Base-by-base conservation (phyloP, 129 eudicot genomes). In the Kitagawia praeruptora region DNA sequence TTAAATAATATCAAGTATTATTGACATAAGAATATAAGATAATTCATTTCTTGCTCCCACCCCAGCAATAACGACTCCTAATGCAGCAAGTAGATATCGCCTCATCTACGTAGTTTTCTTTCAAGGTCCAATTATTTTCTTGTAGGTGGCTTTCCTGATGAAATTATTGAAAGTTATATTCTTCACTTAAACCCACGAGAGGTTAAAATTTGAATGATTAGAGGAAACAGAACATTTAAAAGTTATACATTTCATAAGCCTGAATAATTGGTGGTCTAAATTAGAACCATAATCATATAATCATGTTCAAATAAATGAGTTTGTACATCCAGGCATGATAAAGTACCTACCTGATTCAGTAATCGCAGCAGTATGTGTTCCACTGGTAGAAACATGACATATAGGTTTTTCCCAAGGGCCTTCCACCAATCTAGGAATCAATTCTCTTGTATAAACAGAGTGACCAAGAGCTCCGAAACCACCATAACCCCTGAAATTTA, bases 401-500 rank as follows among this genome's bases (percentile, higher is more conserved):
- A 92, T 87, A 27, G 72, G 75, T 78, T 82, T 86, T 64, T 82
- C 87, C 99, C 99, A 95, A 79, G 86, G 78, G 81, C 97, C 94
- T 85, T 92, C 77, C 78, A 95, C 97, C 84, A 86, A 74, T 84
- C 89, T 87, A 34, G 99, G 97, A 75, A 83, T 49, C 85, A 90
- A 86, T 84, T 95, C 99, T 79, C 99, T 86, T 31, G 87, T 84
- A 74, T 87, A 95, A 48, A 95, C 97, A 54, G 94, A 84, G 81
- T 95, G 99, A 11, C 99, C 99, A 80, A 95, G 99, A 75, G 99
- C 97, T 66, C 99, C 99, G 85, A 95, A 95, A 44, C 99, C 99
- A 87, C 99, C 99, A 84, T 95, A 95, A 61, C 99, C 99, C 99
- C 98, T 95, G 91, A 80, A 92, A 86, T 13, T 87, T 63, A 80